Conservation (phyloP, 495 filamentous ascomycete species). For the Aspergillus olivimuriae region DNA sequence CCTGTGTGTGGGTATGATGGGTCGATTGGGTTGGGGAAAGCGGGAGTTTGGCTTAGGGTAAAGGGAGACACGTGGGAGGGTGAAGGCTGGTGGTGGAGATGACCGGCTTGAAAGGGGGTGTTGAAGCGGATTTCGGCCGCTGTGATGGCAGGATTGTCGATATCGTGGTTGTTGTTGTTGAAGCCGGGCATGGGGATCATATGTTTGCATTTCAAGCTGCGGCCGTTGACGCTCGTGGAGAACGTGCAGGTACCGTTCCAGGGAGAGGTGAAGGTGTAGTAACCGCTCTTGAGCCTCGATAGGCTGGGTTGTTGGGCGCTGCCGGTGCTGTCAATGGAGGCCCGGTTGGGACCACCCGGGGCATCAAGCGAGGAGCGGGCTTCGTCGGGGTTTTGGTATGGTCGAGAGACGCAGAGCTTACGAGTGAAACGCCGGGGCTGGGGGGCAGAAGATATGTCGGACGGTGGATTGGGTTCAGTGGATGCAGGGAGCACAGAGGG, state of each 20-base stretch:
- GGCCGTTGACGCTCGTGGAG: slow-evolving; percentile 63
- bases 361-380: slow-evolving; percentile 14
- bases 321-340: slow-evolving; percentile 11
- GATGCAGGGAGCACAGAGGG: background rate
- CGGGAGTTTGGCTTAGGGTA: slow-evolving; percentile 18
- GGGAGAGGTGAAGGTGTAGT: slow-evolving; percentile 65
- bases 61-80: slow-evolving; percentile 23
- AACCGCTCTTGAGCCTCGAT: slow-evolving; percentile 42
- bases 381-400: slow-evolving; percentile 17
- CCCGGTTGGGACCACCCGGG: slow-evolving; percentile 4
- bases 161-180: background rate
- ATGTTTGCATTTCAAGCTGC: slow-evolving; percentile 73
- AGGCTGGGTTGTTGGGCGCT: slow-evolving; percentile 19
- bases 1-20: background rate
- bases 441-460: background rate
- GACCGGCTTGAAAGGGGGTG: slow-evolving; percentile 51
- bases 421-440: slow-evolving; percentile 35
- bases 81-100: slow-evolving; percentile 25
- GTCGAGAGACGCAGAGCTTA: slow-evolving; percentile 31
- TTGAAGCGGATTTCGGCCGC: slow-evolving; percentile 89
- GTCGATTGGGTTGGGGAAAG: slow-evolving; percentile 9
- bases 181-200: slow-evolving; percentile 37
- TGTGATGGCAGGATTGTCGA: slow-evolving; percentile 39
- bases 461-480: background rate
- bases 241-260: slow-evolving; percentile 87